Conservation (phyloP, 768 basidiomycete species). For the Tephrocybe sp. region DNA sequence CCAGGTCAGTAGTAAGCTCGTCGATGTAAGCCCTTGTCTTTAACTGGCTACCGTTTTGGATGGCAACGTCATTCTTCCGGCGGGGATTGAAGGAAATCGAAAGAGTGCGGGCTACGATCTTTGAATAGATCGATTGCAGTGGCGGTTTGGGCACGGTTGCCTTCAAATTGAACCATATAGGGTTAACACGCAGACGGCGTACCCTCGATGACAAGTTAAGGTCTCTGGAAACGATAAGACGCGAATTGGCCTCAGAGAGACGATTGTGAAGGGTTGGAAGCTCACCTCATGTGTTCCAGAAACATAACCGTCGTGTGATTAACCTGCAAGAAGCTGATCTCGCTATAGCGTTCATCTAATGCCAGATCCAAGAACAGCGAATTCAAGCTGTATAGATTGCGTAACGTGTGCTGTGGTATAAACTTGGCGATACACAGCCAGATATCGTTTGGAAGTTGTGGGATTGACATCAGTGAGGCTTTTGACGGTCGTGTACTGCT, state of each 20-base stretch:
- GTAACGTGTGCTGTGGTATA: conserved; percentile 15
- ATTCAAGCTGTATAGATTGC: conserved; percentile 21
- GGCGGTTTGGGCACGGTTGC: background rate
- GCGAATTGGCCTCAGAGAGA: background rate
- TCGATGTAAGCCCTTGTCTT: conserved; percentile 5
- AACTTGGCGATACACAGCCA: conserved; percentile 21
- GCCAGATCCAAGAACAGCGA: conserved; percentile 18
- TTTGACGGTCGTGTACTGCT: too few relatives aligned
- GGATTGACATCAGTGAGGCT: background rate
- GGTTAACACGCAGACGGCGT: conserved; percentile 15
- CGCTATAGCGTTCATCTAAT: conserved; percentile 20
- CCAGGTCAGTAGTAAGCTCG: conserved; percentile 3
- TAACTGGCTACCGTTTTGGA: background rate
- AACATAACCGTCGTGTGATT: conserved; percentile 6
- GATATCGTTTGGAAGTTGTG: conserved; percentile 17
- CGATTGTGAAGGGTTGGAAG: background rate
- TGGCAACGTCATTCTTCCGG: background rate
- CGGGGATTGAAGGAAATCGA: background rate
- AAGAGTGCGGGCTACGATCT: background rate
- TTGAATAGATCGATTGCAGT: background rate
- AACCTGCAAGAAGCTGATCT: conserved; percentile 9
- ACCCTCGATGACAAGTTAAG: conserved; percentile 11
- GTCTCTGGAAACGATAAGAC: conserved; percentile 5
- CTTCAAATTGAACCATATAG: conserved; percentile 15
- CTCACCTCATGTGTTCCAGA: conserved; percentile 16